Evolutionary conservation across 192 early-diverging fungal species (phyloP).

Genomic region (Gaertneriomyces sp.): DNA sequence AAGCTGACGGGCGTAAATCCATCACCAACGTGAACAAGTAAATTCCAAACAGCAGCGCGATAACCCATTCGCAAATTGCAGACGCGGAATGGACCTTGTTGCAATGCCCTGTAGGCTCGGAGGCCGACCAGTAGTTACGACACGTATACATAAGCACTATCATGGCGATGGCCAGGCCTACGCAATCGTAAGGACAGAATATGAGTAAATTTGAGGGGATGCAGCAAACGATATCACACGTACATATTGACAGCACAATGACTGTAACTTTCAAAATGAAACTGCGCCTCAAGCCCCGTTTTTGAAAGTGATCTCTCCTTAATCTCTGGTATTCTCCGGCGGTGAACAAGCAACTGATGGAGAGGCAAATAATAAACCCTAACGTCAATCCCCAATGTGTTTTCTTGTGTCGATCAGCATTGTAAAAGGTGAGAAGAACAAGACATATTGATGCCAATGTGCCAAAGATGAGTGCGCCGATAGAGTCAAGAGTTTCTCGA

Average conservation of each 20-base stretch:
- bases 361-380: slow-evolving; percentile 16
- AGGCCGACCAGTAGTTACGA: neutral
- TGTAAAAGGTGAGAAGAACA: neutral
- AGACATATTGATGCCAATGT: slow-evolving; percentile 7
- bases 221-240: neutral
- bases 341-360: slow-evolving; percentile 17
- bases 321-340: slow-evolving; percentile 13
- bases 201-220: neutral
- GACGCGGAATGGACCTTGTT: slow-evolving; percentile 15
- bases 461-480: slow-evolving; percentile 24
- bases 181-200: neutral
- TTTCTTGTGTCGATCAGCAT: neutral
- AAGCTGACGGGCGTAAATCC: slow-evolving; percentile 5
- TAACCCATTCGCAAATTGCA: slow-evolving; percentile 27
- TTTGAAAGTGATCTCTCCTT: slow-evolving; percentile 6
- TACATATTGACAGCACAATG: slow-evolving; percentile 20
- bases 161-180: slow-evolving; percentile 23
- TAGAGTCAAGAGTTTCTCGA: slow-evolving; percentile 17
- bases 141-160: slow-evolving; percentile 23
- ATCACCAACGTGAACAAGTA: slow-evolving; percentile 14
- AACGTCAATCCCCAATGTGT: slow-evolving; percentile 24
- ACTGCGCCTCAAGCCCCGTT: neutral
- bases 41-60: slow-evolving; percentile 9
- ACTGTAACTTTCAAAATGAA: slow-evolving; percentile 10
- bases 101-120: slow-evolving; percentile 4